These are phyloP conservation scores for Beauveria sp. DNA, from an alignment of 2,329 filamentous ascomycete species.

Conservation along the genomic window DNA sequence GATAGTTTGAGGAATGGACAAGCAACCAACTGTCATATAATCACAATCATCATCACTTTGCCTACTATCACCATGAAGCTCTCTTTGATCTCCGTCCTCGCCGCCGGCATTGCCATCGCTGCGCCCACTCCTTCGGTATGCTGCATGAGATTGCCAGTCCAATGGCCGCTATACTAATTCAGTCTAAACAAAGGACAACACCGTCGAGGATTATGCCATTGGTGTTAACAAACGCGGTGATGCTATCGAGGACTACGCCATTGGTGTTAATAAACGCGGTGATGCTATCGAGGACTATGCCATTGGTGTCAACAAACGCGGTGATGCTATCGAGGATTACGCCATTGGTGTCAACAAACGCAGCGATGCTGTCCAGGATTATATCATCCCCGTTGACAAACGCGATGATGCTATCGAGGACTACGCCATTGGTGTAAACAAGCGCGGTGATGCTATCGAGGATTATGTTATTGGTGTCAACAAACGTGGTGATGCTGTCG, in stretches of 20 bases:
- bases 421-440: neutral
- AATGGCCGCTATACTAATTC: neutral
- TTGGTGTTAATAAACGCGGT: neutral
- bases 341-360: neutral
- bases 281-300: neutral
- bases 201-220: neutral
- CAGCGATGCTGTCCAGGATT: neutral
- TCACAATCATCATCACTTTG: neutral
- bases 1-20: too few relatives aligned
- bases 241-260: neutral
- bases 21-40: neutral
- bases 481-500: neutral
- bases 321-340: neutral
- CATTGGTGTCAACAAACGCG: neutral
- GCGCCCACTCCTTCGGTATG: neutral
- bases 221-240: neutral
- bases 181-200: neutral
- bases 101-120: neutral
- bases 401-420: neutral
- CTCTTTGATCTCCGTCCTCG: neutral
- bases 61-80: neutral
- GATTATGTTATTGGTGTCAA: neutral
- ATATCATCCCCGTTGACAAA: neutral
- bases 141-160: too few relatives aligned
- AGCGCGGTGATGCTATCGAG: too few relatives aligned